phyloP scores from a whole-genome alignment of 139 green algal genomes.

The Coelastrella sp. region DNA sequence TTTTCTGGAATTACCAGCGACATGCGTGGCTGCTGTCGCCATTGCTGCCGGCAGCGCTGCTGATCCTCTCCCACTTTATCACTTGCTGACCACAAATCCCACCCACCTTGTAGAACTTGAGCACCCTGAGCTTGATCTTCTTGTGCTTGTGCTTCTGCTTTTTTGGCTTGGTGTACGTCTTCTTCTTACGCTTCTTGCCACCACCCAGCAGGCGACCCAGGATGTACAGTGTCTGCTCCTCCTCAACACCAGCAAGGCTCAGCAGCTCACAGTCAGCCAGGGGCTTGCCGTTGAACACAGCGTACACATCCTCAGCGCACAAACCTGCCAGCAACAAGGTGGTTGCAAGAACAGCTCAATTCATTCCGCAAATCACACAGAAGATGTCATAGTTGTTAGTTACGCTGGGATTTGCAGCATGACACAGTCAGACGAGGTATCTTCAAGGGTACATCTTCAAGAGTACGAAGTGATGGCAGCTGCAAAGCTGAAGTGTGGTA shows the following conservation, averaged over 20 bases:
- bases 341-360: too few relatives aligned
- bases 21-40: background rate
- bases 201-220: slow-evolving; percentile 90
- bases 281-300: slow-evolving; percentile 87
- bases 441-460: too few relatives aligned
- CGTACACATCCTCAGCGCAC: slow-evolving; percentile 74
- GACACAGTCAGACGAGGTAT: too few relatives aligned
- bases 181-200: slow-evolving; percentile 99
- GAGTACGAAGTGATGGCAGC: too few relatives aligned
- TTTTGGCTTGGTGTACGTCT: slow-evolving; percentile 99
- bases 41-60: background rate
- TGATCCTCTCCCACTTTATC: background rate
- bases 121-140: slow-evolving; percentile 94
- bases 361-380: too few relatives aligned
- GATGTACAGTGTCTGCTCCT: slow-evolving; percentile 86
- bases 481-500: too few relatives aligned
- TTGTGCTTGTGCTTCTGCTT: slow-evolving; percentile 99
- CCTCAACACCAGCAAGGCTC: slow-evolving; percentile 78
- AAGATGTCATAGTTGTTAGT: too few relatives aligned
- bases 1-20: background rate
- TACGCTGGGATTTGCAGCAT: too few relatives aligned
- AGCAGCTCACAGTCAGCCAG: slow-evolving; percentile 81
- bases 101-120: slow-evolving; percentile 84
- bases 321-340: slow-evolving; percentile 66
- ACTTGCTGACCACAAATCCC: too few relatives aligned